Evolutionary conservation across 192 early-diverging fungal genomes (phyloP).

Genomic region (Entomortierella parvispora): DNA sequence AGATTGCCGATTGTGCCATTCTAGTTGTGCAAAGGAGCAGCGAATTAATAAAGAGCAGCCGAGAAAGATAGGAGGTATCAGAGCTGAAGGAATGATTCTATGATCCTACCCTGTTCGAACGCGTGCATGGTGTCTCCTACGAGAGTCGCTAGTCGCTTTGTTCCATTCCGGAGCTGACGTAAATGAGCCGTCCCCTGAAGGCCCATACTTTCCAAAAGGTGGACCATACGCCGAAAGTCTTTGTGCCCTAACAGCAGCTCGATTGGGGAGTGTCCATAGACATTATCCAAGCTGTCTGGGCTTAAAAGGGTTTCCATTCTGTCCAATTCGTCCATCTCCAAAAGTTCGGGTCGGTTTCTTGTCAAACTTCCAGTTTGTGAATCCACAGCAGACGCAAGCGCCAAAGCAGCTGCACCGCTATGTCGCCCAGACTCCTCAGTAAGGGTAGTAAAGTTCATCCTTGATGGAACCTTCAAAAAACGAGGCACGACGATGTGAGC

Average conservation of each 20-base stretch:
- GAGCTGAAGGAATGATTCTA: not conserved
- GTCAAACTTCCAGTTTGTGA: not conserved
- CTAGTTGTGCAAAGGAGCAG: not conserved
- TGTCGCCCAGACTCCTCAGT: slow-evolving; percentile 24
- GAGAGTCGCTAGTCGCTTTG: slow-evolving; percentile 17
- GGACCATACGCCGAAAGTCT: slow-evolving; percentile 25
- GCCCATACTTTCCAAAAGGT: slow-evolving; percentile 32
- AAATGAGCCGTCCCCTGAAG: slow-evolving; percentile 34
- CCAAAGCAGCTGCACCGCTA: not conserved
- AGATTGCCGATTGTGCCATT: slow-evolving; percentile 47
- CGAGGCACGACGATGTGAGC: not conserved
- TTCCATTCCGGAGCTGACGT: slow-evolving; percentile 35
- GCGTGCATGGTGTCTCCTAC: slow-evolving; percentile 31
- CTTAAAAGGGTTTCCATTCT: slow-evolving; percentile 21
- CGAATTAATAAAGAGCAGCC: not conserved
- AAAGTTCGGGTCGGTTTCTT: not conserved
- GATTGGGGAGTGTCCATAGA: not conserved
- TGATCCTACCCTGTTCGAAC: slow-evolving; percentile 34
- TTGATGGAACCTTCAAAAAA: slow-evolving; percentile 12
- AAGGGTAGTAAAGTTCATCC: slow-evolving; percentile 18
- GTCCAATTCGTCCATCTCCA: slow-evolving; percentile 25
- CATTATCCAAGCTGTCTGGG: slow-evolving; percentile 8
- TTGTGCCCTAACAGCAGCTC: slow-evolving; percentile 44
- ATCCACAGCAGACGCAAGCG: slow-evolving; percentile 3
- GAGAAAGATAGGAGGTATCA: not conserved